These are phyloP conservation scores for Aspergillus udagawae DNA, from an alignment of 2,329 filamentous ascomycete species.

Conservation along the genomic window DNA sequence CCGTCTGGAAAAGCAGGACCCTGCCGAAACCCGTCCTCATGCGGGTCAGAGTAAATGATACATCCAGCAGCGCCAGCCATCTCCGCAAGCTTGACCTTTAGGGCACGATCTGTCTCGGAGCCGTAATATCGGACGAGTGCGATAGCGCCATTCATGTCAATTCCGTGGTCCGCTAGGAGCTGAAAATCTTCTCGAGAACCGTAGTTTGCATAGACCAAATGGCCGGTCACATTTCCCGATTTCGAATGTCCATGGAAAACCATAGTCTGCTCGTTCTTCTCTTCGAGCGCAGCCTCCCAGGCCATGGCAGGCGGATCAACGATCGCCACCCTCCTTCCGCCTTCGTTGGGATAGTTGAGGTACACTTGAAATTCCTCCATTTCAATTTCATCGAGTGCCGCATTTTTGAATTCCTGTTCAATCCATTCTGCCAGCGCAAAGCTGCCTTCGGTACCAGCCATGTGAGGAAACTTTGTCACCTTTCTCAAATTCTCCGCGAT, in stretches of 20 bases:
- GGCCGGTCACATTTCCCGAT: constrained; percentile 78
- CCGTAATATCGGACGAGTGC: constrained; percentile 79
- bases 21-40: constrained; percentile 73
- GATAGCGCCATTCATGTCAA: constrained; percentile 75
- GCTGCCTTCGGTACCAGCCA: constrained; percentile 93
- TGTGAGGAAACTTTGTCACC: constrained; percentile 78
- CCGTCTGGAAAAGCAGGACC: constrained; percentile 73
- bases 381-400: constrained; percentile 69
- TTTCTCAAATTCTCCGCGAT: constrained; percentile 72
- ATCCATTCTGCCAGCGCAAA: constrained; percentile 82
- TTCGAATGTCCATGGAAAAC: constrained; percentile 89
- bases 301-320: constrained; percentile 62
- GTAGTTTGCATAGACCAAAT: constrained; percentile 87
- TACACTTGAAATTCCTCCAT: constrained; percentile 84
- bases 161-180: constrained; percentile 62
- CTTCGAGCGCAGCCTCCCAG: constrained; percentile 83
- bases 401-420: constrained; percentile 67
- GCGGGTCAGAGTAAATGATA: constrained; percentile 87
- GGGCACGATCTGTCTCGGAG: constrained; percentile 64
- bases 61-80: constrained; percentile 80
- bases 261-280: constrained; percentile 70
- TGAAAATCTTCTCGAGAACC: constrained; percentile 82
- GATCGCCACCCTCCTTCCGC: constrained; percentile 77
- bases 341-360: constrained; percentile 79
- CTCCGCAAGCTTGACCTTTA: constrained; percentile 90